A percentile compares a stretch with the other conserved stretches of the same genome.
Conservation (phyloP, 2,329 filamentous ascomycete genomes). For the Cordyceps militaris region DNA sequence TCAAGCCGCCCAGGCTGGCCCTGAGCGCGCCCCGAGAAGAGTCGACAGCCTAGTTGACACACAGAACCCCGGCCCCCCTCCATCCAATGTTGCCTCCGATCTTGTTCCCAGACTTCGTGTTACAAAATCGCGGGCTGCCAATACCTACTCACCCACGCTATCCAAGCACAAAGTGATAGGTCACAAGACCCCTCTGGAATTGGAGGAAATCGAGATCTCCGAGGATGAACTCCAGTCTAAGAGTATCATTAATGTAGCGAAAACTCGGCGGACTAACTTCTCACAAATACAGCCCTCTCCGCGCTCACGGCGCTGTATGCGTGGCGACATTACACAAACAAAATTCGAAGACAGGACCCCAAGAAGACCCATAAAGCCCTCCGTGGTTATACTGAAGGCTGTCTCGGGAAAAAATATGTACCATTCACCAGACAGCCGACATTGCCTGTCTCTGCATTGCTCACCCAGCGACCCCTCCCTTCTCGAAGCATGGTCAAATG, state of each 20-base stretch:
- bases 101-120: not conserved
- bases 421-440: not conserved
- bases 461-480: not conserved
- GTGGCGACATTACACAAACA: conserved; percentile 1
- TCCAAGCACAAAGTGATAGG: not conserved
- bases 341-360: not conserved
- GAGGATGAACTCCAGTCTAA: conserved; percentile 14
- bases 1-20: not conserved
- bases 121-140: not conserved
- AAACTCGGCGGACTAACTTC: conserved; percentile 1
- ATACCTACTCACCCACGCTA: not conserved
- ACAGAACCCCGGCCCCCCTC: not conserved
- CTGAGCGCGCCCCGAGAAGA: not conserved
- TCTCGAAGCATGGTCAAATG: not conserved
- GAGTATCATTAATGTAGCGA: not conserved
- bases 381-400: conserved; percentile 1
- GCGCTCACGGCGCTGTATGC: not conserved
- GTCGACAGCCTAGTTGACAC: not conserved
- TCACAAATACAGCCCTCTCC: conserved; percentile 2
- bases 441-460: not conserved
- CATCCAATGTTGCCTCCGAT: conserved; percentile 1
- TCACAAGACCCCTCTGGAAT: not conserved
- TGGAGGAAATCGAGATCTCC: conserved; percentile 5
- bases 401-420: conserved; percentile 1
- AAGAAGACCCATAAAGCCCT: not conserved